Evolutionary conservation across 495 filamentous ascomycete species (phyloP).

Genomic region (Baudoinia panamericana): DNA sequence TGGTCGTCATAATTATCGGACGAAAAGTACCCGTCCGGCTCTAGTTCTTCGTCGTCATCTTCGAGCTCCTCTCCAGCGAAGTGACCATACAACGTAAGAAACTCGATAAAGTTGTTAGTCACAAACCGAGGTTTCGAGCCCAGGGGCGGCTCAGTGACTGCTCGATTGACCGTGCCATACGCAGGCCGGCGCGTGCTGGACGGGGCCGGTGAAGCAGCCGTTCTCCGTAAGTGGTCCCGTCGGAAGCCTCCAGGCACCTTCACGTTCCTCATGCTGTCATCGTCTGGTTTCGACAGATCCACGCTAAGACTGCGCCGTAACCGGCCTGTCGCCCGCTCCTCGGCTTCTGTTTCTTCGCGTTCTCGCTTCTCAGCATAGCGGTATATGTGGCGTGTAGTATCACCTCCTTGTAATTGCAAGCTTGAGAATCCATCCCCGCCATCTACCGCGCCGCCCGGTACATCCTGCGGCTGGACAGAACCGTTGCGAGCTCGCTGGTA

Average conservation of each 20-base stretch:
- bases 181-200: conserved; percentile 12
- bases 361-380: conserved; percentile 80
- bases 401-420: conserved; percentile 78
- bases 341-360: conserved; percentile 56
- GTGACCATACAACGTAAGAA: conserved; percentile 86
- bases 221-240: conserved; percentile 67
- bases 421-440: conserved; percentile 95
- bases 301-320: conserved; percentile 56
- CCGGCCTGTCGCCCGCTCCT: conserved; percentile 30
- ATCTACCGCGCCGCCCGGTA: conserved; percentile 29
- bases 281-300: conserved; percentile 58
- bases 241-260: conserved; percentile 87
- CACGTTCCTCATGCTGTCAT: conserved; percentile 65
- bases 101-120: conserved; percentile 87
- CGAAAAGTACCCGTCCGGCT: conserved; percentile 73
- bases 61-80: conserved; percentile 94
- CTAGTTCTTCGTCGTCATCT: conserved; percentile 69
- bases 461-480: background rate
- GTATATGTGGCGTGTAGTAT: conserved; percentile 88
- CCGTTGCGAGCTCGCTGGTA: conserved; percentile 2
- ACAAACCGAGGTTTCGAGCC: conserved; percentile 49
- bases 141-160: conserved; percentile 24
- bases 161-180: conserved; percentile 28
- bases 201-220: conserved; percentile 46
- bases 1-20: conserved; percentile 47